Evolutionary conservation across 257 asterid species (phyloP), one percentile per base, ranked within the genome.

Genomic region (Primulina tabacum): DNA sequence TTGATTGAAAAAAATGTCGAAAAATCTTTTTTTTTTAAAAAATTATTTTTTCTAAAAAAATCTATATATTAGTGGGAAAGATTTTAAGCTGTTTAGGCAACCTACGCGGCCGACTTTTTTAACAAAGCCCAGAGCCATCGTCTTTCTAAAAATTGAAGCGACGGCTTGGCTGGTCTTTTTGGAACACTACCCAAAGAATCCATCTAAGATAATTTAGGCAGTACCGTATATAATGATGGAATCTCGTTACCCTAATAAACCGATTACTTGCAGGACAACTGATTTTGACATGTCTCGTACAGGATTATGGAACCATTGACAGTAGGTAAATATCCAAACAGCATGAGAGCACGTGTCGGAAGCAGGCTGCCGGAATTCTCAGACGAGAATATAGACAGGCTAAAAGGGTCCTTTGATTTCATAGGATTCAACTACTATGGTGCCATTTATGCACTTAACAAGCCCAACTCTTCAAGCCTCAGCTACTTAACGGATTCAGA

Each of bases 291-390:
- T 62, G 37, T 50, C 52, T 38, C 24, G 55, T 4, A 47, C 65
- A 83, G 88, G 88, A 62, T 71, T 64, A 72, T 83, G 85, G 83
- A 73, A 56, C 85, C 85, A 57, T 3, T 83, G 60, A 80, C 82
- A 47, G 18, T 9, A 30, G 88, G 88, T 14, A 57, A 21, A 11
- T 83, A 83, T 68, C 88, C 88, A 5, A 69, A 76, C 26, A 77
- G 77, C 67, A 80, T 83, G 85, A 77, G 65, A 55, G 7, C 21
- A 8, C 75, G 78, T 40, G 80, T 78, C 2, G 69, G 78, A 24
- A 50, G n/a, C 37, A 78, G 88, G 57, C 37, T 80, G 68, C 85
- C 83, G 20, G 40, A 78, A 30, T 83, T 83, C 65, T 65, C 72
- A 0, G 52, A 78, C 35, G 65, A 73, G 10, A 76, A 80, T 60